Evolutionary conservation across 2,329 filamentous ascomycete species (phyloP), one percentile per base, ranked within the genome.

Genomic region (Ploettnerulaceae sp.): DNA sequence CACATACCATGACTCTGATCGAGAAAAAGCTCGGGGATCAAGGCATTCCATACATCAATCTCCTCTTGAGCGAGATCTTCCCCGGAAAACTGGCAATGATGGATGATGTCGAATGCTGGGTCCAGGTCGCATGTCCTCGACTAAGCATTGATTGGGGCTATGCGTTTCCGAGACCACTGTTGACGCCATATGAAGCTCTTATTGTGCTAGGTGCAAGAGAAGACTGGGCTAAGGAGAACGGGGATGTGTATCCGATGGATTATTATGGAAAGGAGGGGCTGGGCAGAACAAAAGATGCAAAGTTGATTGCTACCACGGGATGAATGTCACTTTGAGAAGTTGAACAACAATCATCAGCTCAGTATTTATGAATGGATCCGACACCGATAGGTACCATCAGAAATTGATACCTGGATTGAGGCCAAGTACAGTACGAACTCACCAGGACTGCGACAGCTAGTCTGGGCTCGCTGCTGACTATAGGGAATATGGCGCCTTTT

Each of bases 141-240:
- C 64, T 98, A 64, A 97, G 91, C 66, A 98, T 98, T 57, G 93
- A 98, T 69, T 98, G 93, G 93, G 93, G 93, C 0, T 97, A 97
- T 69, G 93, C 93, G 0, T 98, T 98, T 63, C 79, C 89, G 1
- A 71, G 87, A 36, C 93, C 93, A 37, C 66, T 98, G 48, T 67
- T 98, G 62, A 97, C 91, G 42, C 91, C 93, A 2, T 96, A 98
- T 59, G 93, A 98, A 70, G 93, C 93, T 5, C 75, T 97, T 49
- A 83, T 98, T 25, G 87, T 89, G n/a, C 69, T 98, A 37, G 89
- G 86, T 3, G 82, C 82, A 52, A 79, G 77, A 54, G 77, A 93
- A 56, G 86, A 86, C 37, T 95, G 81, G 87, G 82, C 73, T 12
- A 74, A 71, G 47, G 67, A 63, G 11, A 75, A 74, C 44, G 68